phyloP scores from a whole-genome alignment of 1,284 basidiomycete genomes.

The Paramarasmius palmivorus region DNA sequence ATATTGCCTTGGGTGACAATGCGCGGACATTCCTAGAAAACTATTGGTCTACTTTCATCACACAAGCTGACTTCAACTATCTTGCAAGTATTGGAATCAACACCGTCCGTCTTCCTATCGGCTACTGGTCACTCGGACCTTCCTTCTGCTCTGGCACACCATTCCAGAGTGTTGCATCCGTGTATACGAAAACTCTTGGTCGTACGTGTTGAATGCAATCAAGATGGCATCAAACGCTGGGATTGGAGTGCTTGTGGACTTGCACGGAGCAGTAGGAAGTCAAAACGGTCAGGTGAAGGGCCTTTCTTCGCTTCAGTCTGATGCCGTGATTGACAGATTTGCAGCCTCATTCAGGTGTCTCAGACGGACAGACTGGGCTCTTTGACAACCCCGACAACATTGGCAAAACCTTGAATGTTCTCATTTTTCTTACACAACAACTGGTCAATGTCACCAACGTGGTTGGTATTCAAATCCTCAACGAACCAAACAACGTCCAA shows the following conservation, averaged over 20 bases:
- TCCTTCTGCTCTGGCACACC: constrained; percentile 50
- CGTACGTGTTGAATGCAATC: constrained; percentile 60
- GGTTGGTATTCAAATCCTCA: constrained; percentile 76
- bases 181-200: constrained; percentile 70
- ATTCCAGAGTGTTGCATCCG: constrained; percentile 56
- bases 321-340: constrained; percentile 1
- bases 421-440: constrained; percentile 57
- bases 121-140: constrained; percentile 18
- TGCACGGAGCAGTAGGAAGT: constrained; percentile 74
- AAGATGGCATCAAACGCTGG: constrained; percentile 64
- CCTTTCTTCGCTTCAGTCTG: not conserved
- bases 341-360: constrained; percentile 68
- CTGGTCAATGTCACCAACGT: constrained; percentile 69
- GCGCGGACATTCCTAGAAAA: constrained; percentile 64
- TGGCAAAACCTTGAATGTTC: constrained; percentile 59
- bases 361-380: constrained; percentile 57
- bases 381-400: constrained; percentile 54
- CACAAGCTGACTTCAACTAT: constrained; percentile 61
- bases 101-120: constrained; percentile 68
- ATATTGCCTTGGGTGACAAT: constrained; percentile 52
- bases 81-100: constrained; percentile 68
- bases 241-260: constrained; percentile 75
- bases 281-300: constrained; percentile 56
- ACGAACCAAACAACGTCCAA: constrained; percentile 63
- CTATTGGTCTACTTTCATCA: constrained; percentile 83